phyloP scores from a whole-genome alignment of 257 asterid genomes.

The Lycium ferocissimum region DNA sequence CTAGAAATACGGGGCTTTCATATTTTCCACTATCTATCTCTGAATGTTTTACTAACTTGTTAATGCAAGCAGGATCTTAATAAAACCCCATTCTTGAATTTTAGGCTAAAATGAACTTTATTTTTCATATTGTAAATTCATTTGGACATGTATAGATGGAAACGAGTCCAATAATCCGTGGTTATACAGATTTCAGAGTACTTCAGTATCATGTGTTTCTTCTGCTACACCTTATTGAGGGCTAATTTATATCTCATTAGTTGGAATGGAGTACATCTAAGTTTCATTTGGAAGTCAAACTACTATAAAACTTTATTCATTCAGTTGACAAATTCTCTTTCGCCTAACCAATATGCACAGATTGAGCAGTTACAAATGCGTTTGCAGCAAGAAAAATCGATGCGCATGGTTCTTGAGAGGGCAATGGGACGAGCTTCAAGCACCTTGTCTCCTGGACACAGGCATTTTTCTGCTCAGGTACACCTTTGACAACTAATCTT shows the following conservation, averaged over 20 bases:
- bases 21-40: neutral
- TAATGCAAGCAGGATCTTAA: neutral
- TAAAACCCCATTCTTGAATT: neutral
- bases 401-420: constrained; percentile 67
- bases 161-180: constrained; percentile 4
- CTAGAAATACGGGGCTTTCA: neutral
- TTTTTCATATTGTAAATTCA: neutral
- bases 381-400: constrained; percentile 64
- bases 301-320: neutral
- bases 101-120: neutral
- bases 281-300: constrained; percentile 22
- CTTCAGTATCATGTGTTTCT: neutral
- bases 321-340: constrained; percentile 24
- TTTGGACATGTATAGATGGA: neutral
- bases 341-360: constrained; percentile 38
- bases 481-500: neutral
- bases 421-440: constrained; percentile 77
- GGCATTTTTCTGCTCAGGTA: constrained; percentile 65
- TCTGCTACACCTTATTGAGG: neutral
- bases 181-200: neutral
- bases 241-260: neutral
- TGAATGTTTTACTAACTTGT: neutral
- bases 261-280: neutral
- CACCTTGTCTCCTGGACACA: constrained; percentile 69
- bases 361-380: constrained; percentile 58